These are phyloP conservation scores for Ogataea trehaloabstinens DNA, from an alignment of 805 yeast species.

Conservation along the genomic window DNA sequence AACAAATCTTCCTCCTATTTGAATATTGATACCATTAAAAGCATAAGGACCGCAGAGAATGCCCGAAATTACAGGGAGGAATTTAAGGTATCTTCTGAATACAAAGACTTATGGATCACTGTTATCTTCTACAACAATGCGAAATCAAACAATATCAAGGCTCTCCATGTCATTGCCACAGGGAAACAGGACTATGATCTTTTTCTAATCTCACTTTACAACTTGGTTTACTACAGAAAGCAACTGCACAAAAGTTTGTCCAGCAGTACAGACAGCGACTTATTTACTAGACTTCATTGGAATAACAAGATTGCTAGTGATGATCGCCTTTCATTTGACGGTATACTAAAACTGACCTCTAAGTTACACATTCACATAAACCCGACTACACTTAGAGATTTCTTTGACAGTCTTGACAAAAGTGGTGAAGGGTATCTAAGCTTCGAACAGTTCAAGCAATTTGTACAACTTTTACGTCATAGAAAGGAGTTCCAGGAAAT, in stretches of 20 bases:
- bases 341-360: conserved; percentile 62
- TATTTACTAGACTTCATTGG: conserved; percentile 60
- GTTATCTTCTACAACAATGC: conserved; percentile 64
- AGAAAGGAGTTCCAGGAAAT: conserved; percentile 60
- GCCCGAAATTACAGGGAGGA: conserved; percentile 88
- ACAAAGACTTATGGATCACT: conserved; percentile 72
- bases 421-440: conserved; percentile 51
- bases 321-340: conserved; percentile 55
- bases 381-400: conserved; percentile 40
- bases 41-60: conserved; percentile 59
- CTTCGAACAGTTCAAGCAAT: conserved; percentile 71
- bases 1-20: conserved; percentile 43
- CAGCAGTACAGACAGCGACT: conserved; percentile 39
- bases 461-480: conserved; percentile 64
- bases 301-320: conserved; percentile 33
- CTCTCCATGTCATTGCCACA: conserved; percentile 73
- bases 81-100: conserved; percentile 66
- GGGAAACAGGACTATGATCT: conserved; percentile 49
- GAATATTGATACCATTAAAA: conserved; percentile 61
- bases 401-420: conserved; percentile 55
- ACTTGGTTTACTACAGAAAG: conserved; percentile 54
- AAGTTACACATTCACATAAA: conserved; percentile 74
- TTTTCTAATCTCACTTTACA: conserved; percentile 53
- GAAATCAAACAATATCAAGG: conserved; percentile 63
- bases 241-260: conserved; percentile 63